phyloP scores from a whole-genome alignment of 805 yeast species.

The Candida wancherniae region DNA sequence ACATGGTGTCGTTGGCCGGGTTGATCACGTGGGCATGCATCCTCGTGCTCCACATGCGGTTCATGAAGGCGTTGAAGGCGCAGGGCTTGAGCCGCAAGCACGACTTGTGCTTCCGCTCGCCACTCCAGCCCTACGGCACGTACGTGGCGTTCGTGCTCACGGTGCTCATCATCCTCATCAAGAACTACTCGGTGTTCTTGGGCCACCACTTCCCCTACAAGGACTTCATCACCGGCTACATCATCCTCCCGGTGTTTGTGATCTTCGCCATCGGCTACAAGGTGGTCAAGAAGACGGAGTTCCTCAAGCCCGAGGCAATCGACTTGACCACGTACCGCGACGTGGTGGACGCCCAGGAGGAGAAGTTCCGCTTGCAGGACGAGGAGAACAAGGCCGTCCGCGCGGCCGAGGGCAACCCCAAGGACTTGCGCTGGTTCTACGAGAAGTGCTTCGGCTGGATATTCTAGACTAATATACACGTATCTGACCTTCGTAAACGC shows the following conservation, averaged over 20 bases:
- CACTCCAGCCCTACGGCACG: slow-evolving; percentile 66
- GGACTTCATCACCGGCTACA: slow-evolving; percentile 71
- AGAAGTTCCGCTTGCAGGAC: slow-evolving; percentile 30
- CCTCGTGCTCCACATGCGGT: slow-evolving; percentile 60
- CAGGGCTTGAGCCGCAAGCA: slow-evolving; percentile 56
- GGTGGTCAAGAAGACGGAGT: slow-evolving; percentile 44
- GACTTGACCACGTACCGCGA: slow-evolving; percentile 57
- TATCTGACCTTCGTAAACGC: too few relatives aligned
- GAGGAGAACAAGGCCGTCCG: slow-evolving; percentile 31
- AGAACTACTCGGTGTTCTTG: slow-evolving; percentile 64
- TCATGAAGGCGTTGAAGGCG: slow-evolving; percentile 58
- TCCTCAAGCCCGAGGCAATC: slow-evolving; percentile 50
- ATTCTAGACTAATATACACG: slow-evolving; percentile 25
- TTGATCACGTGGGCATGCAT: slow-evolving; percentile 72
- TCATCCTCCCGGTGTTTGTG: slow-evolving; percentile 64
- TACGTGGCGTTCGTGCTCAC: slow-evolving; percentile 54
- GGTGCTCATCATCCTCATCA: slow-evolving; percentile 52
- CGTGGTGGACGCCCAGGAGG: slow-evolving; percentile 51
- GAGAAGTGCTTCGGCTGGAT: slow-evolving; percentile 47
- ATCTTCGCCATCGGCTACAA: slow-evolving; percentile 57
- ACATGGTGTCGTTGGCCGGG: slow-evolving; percentile 72
- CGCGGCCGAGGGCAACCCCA: slow-evolving; percentile 41
- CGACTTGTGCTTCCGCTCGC: slow-evolving; percentile 57
- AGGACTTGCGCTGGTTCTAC: slow-evolving; percentile 43
- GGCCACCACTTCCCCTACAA: slow-evolving; percentile 46